Evolutionary conservation across 2,329 filamentous ascomycete species (phyloP).

Genomic region (Gnomoniopsis sp.): DNA sequence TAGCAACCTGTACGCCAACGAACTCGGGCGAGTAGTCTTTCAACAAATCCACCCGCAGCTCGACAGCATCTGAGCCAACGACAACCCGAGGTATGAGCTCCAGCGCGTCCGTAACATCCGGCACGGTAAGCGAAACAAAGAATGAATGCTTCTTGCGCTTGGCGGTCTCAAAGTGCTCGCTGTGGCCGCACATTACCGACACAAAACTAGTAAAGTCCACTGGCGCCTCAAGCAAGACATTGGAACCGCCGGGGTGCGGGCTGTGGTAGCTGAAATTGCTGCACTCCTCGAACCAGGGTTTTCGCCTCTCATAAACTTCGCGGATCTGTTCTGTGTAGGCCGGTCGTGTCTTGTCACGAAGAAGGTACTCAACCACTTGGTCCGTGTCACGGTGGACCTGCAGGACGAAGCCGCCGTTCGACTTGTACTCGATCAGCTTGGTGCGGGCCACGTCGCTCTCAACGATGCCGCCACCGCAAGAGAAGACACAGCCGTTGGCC

Average conservation of each 20-base stretch:
- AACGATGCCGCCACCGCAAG: conserved; percentile 90
- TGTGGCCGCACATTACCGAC: conserved; percentile 62
- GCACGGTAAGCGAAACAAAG: conserved; percentile 87
- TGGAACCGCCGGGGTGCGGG: conserved; percentile 52
- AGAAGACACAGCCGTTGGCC: conserved; percentile 75
- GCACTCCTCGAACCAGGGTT: conserved; percentile 86
- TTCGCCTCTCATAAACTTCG: conserved; percentile 83
- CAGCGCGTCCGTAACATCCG: conserved; percentile 63
- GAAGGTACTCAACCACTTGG: conserved; percentile 83
- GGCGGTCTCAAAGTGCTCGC: conserved; percentile 50
- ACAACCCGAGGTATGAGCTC: conserved; percentile 68
- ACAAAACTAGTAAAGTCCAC: conserved; percentile 74
- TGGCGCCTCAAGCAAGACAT: conserved; percentile 42
- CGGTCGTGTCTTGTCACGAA: conserved; percentile 83
- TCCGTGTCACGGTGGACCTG: conserved; percentile 85
- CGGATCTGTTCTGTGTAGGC: conserved; percentile 92
- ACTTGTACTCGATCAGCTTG: conserved; percentile 69
- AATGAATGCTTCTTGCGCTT: conserved; percentile 74
- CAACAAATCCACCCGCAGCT: conserved; percentile 88
- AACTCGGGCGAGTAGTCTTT: conserved; percentile 73
- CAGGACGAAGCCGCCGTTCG: conserved; percentile 77
- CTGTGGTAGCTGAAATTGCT: conserved; percentile 94
- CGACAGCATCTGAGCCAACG: conserved; percentile 87
- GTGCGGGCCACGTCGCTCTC: conserved; percentile 78
- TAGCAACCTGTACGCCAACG: conserved; percentile 75